Base-by-base conservation (phyloP, 257 asterid genomes). In the Solanum etuberosum region DNA sequence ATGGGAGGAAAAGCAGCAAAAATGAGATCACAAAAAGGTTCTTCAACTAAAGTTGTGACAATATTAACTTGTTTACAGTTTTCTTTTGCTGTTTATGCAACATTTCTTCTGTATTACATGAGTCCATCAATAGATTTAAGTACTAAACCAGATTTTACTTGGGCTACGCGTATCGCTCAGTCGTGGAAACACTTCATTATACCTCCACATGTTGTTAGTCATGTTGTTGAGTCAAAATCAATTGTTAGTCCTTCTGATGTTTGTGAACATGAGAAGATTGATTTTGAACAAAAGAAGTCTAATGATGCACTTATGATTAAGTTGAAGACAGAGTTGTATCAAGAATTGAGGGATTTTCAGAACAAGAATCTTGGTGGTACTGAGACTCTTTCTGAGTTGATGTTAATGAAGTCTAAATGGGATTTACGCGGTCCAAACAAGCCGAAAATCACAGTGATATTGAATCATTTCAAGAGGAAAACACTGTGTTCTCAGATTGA, bases 391-490 rank as follows among this genome's bases (percentile, higher is more conserved):
- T 5, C 92, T 2, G 91, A 94, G 91, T 83, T 97, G 6, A 89
- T 95, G 97, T 80, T 89, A 3, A 94, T 94, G 98, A 93, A 93
- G 65, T 95, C 99, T 5, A 92, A 90, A 71, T 95, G 98, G 98
- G 97, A 91, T 83, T 83, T 92, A 31, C 83, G 42, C 0, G 91
- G 93, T 1, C 89, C 89, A 2, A 89, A 87, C 83, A 57, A 51
- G 32, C 97, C 99, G 0, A 95, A 92, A 74, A 90, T 97, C 12
- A 97, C 99, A 0, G 99, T 97, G 4, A 95, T 97, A 4, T 57
- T 97, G 31, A 97, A 97, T 92, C 99, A 97, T 87, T 97, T 95
- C 88, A 97, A 97, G 89, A 91, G 99, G 5, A 96, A 94, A 85
- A 96, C 99, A 0, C 86, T 97, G 0, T 97, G 99, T 88, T 93